Evolutionary conservation across 163 green algal genomes (phyloP), one percentile per base, ranked within the genome.

Genomic region (Scenedesmus sp.): DNA sequence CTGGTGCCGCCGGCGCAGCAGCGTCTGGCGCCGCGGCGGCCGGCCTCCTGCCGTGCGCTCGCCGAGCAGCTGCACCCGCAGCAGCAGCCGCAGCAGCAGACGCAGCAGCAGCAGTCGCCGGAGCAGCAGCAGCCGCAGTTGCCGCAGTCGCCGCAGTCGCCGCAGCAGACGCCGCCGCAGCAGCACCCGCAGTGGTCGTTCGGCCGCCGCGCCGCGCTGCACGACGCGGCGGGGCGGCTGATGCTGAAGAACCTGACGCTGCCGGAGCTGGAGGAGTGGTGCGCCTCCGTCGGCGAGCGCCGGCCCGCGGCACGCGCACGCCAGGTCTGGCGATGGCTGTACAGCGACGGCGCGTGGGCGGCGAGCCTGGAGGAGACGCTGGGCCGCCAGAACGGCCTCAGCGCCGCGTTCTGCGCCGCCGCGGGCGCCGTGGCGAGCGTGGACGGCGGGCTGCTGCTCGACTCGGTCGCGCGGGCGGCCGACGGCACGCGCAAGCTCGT

Each of bases 251-350:
- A 87, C 74, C 75, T 96, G 18, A 92, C 85, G 0, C 76, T 88
- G 29, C 45, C 58, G 11, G 70, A 96, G 86, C 80, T 96, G 39
- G 80, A 92, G 57, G 63, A 80, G 14, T 96, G 91, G 91, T 92
- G 84, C 57, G 48, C 26, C 80, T 79, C 39, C 28, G 24, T 66
- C 2, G 65, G 57, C 78, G 60, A 45, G 48, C 6, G 36, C 33
- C 7, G 6, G 2, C 7, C 28, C 47, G 20, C 9, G 1, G 57
- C 33, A 18, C 42, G 44, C 51, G 63, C 77, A 94, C 90, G 89
- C 15, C 90, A 97, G 80, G 60, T 98, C 11, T 97, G 94, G 91
- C 84, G 87, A 0, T 97, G 90, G 89, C 89, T 98, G 87, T 98
- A 97, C 76, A 85, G 87, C 13, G 90, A 96, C 64, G 69, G 80